A percentile compares a stretch with the other conserved stretches of the same genome.
phyloP scores from a whole-genome alignment of 106 monocot species.

The Platanthera zijinensis region DNA sequence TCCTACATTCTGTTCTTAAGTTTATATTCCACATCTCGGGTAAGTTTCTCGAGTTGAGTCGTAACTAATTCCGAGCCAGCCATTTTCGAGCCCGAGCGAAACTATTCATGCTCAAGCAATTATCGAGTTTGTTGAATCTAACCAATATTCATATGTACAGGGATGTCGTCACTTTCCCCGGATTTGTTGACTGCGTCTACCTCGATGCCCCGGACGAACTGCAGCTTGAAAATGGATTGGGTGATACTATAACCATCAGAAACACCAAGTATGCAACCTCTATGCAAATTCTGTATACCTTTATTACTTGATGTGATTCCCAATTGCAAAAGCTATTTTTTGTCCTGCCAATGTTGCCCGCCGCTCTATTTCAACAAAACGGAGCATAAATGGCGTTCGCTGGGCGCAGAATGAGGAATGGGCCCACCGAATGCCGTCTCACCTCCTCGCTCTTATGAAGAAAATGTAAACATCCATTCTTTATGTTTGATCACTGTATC shows the following conservation, averaged over 20 bases:
- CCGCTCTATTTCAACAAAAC: too few species aligned
- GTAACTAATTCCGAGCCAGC: too few species aligned
- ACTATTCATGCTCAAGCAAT: neutral
- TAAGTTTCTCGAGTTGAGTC: too few species aligned
- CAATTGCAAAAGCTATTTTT: too few species aligned
- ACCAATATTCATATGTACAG: constrained; percentile 23
- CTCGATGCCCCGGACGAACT: constrained; percentile 61
- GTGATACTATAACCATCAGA: constrained; percentile 52
- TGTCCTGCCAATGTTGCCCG: too few species aligned
- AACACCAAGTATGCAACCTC: constrained; percentile 52
- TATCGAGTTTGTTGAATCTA: neutral
- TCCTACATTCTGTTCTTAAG: too few species aligned
- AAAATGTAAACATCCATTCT: neutral
- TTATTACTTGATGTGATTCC: neutral
- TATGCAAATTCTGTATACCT: neutral
- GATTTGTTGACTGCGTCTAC: constrained; percentile 94
- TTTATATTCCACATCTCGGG: too few species aligned
- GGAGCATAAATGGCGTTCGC: too few species aligned
- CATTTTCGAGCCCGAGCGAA: too few species aligned
- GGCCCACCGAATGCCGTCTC: too few species aligned
- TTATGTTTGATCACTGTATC: neutral
- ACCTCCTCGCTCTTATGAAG: too few species aligned
- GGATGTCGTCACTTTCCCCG: constrained; percentile 72
- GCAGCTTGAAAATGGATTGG: constrained; percentile 81
- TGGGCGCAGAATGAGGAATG: too few species aligned